A percentile compares a stretch with the other conserved stretches of the same genome.
Conservation (phyloP, 2,329 filamentous ascomycete species). For the Arachnomyces sp. region DNA sequence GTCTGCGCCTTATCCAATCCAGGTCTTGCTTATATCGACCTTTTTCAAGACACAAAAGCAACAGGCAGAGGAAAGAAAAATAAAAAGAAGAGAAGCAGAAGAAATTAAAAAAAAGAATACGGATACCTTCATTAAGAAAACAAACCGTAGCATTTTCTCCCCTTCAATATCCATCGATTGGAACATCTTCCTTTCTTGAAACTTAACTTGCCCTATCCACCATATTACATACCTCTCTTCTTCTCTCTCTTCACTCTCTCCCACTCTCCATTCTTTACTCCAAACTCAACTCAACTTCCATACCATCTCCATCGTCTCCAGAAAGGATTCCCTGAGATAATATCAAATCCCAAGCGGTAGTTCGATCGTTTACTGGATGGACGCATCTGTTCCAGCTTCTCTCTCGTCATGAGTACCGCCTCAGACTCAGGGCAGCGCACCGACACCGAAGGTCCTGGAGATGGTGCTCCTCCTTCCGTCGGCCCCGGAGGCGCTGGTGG, state of each 20-base stretch:
- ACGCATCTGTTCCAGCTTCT: conserved; percentile 6
- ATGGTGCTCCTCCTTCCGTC: no score
- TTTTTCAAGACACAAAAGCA: no score
- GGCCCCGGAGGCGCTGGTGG: no score
- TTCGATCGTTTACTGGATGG: conserved; percentile 19
- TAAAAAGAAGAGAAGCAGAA: no score
- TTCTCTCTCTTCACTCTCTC: conserved; percentile 5
- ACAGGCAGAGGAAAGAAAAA: no score
- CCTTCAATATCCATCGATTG: neutral
- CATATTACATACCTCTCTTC: neutral
- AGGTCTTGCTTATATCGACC: no score
- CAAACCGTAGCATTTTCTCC: neutral
- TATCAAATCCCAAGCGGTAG: neutral
- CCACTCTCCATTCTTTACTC: conserved; percentile 4
- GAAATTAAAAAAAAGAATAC: no score
- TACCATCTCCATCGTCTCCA: no score
- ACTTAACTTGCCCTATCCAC: neutral
- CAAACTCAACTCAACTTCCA: conserved; percentile 4
- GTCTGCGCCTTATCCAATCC: no score
- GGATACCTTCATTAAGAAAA: no score
- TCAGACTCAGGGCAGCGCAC: conserved; percentile 14
- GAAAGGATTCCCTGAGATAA: no score
- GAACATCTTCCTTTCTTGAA: neutral
- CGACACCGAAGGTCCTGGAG: conserved; percentile 7
- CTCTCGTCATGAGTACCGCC: conserved; percentile 28